Evolutionary conservation across 2,329 filamentous ascomycete species (phyloP).

Genomic region (Fusarium proliferatum): DNA sequence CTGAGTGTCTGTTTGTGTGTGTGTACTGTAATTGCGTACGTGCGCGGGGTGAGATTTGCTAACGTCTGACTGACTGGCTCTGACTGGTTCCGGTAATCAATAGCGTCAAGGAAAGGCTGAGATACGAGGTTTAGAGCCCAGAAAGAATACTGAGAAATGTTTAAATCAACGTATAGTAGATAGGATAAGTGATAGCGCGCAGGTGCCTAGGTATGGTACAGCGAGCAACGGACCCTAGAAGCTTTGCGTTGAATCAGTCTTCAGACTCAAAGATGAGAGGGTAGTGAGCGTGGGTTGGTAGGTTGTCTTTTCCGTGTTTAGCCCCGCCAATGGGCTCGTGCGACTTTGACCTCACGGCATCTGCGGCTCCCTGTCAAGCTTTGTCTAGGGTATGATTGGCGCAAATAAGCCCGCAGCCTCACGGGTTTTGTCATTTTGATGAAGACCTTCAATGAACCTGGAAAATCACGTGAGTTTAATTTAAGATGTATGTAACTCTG

Average conservation of each 20-base stretch:
- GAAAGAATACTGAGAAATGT: slow-evolving; percentile 1
- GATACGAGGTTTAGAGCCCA: background rate
- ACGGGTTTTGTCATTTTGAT: background rate
- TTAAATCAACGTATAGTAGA: background rate
- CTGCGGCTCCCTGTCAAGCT: slow-evolving; percentile 34
- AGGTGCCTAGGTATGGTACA: background rate
- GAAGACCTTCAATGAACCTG: background rate
- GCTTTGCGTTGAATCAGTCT: slow-evolving; percentile 26
- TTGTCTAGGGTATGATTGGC: slow-evolving; percentile 35
- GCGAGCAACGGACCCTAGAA: slow-evolving; percentile 20
- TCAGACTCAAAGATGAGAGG: slow-evolving; percentile 20
- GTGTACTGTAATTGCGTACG: background rate
- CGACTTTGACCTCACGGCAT: slow-evolving; percentile 23
- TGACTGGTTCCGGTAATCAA: slow-evolving; percentile 12
- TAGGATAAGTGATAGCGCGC: background rate
- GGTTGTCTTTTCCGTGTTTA: slow-evolving; percentile 33
- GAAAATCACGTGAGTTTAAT: slow-evolving; percentile 21
- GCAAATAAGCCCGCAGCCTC: slow-evolving; percentile 10
- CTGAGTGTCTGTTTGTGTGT: background rate
- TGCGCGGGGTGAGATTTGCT: slow-evolving; percentile 34
- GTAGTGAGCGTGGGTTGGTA: slow-evolving; percentile 4
- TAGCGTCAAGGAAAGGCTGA: background rate
- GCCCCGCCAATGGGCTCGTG: slow-evolving; percentile 38
- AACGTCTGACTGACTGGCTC: slow-evolving; percentile 17
- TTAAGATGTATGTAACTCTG: background rate